Evolutionary conservation across 352 stramenopile genomes (phyloP), one percentile per base, ranked within the genome.

Genomic region (Phytopythium mirpurense): DNA sequence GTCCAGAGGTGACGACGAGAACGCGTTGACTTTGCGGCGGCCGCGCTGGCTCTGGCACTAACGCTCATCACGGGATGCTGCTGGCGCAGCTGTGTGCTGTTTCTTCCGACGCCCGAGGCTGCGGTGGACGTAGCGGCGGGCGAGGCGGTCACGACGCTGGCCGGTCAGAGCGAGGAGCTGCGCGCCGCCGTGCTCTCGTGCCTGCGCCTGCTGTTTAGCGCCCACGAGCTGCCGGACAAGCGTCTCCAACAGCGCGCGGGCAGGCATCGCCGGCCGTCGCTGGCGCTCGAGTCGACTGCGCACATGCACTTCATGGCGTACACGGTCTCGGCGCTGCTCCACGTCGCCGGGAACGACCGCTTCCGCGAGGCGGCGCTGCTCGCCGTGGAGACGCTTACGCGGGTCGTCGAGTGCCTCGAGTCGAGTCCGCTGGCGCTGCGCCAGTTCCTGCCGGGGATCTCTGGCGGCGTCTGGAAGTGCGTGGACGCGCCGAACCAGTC

Each of bases 261-360:
- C 15, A 29, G 15, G 57, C 56, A 23, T 53, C 62, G 38, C 26
- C 42, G 34, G 3, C 41, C 24, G 15, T n/a, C 24, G 0, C 46
- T 61, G 19, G 65, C 52, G 35, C 53, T 55, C 57, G 60, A 51
- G 35, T 55, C 54, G 14, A 50, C 60, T 11, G 68, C 88, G 27
- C 61, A 76, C 18, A 65, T 72, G 14, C 65, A 93, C 54, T 88
- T 93, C 35, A 69, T 90, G 48, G 79, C 79, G 27, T 93, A 90
- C 49, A 29, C 79, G 5, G 65, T 93, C 12, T 76, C 74, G 9
- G 63, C 71, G 46, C 50, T 90, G 23, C 55, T 93, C 41, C 70
- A 89, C 51, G 62, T 90, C 23, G 74, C 69, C 14, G 57, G 87
- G 52, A 66, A 63, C 23, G 78, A 85, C 55, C 56, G 66, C 0